Percentiles rank a stretch among this genome's conserved stretches.
phyloP scores from a whole-genome alignment of 1,284 basidiomycete species.

The Calocybe gambosa region DNA sequence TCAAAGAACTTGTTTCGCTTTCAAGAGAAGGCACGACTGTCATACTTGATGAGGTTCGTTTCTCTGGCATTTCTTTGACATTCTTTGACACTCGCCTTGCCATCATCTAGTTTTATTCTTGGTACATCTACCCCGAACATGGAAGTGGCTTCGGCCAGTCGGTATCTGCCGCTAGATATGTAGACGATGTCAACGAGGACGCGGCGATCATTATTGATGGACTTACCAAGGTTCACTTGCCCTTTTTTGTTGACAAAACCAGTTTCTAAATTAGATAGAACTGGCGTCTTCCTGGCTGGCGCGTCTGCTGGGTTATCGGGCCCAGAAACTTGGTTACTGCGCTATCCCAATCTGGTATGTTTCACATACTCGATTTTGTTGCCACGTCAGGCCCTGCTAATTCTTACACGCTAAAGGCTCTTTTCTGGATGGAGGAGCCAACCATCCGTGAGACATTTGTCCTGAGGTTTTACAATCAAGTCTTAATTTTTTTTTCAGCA shows the following conservation, averaged over 20 bases:
- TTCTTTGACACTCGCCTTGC: slow-evolving; percentile 3
- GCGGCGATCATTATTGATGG: slow-evolving; percentile 86
- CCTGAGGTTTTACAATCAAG: neutral
- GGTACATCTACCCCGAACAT: slow-evolving; percentile 85
- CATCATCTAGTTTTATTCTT: slow-evolving; percentile 72
- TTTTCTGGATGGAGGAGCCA: slow-evolving; percentile 86
- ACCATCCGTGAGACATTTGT: slow-evolving; percentile 63
- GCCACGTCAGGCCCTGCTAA: too few relatives aligned
- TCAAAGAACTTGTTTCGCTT: slow-evolving; percentile 74
- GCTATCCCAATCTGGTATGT: slow-evolving; percentile 72
- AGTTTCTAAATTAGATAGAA: slow-evolving; percentile 40
- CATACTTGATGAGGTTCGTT: slow-evolving; percentile 76
- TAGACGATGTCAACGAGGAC: slow-evolving; percentile 83
- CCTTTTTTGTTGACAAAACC: neutral
- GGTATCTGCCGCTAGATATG: slow-evolving; percentile 76
- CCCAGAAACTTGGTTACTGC: slow-evolving; percentile 86
- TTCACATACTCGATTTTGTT: neutral
- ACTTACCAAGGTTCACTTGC: slow-evolving; percentile 70
- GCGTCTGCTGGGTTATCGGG: slow-evolving; percentile 94
- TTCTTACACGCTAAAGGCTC: slow-evolving; percentile 39
- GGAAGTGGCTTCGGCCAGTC: slow-evolving; percentile 72
- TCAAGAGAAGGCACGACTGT: slow-evolving; percentile 72
- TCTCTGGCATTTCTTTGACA: slow-evolving; percentile 3
- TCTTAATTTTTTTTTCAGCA: slow-evolving; percentile 31
- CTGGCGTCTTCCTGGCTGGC: slow-evolving; percentile 90